Evolutionary conservation across 768 basidiomycete genomes (phyloP).

Genomic region (Russula virescens): DNA sequence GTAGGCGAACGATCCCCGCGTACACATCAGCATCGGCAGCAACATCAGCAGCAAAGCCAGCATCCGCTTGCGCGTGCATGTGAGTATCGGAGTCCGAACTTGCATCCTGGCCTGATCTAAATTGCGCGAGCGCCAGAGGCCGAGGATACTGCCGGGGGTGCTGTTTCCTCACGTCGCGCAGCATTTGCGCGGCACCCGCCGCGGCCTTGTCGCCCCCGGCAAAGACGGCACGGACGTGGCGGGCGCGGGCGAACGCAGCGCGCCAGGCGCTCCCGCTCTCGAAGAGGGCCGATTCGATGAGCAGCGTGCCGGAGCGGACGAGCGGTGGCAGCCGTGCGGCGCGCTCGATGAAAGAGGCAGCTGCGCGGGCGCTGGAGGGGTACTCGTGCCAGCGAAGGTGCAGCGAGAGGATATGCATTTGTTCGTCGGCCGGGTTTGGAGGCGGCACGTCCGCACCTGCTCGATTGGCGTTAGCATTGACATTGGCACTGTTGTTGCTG

Average conservation of each 20-base stretch:
- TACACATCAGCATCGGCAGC: not conserved
- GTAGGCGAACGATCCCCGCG: conserved; percentile 10
- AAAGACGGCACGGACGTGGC: conserved; percentile 6
- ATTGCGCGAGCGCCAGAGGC: not conserved
- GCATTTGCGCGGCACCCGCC: conserved; percentile 8
- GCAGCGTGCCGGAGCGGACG: conserved; percentile 2
- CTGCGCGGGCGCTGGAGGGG: conserved; percentile 7
- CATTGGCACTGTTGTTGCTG: not conserved
- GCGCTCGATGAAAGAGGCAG: conserved; percentile 10
- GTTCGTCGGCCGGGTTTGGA: conserved; percentile 15
- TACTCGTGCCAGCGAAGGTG: conserved; percentile 17
- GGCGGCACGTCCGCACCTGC: not conserved
- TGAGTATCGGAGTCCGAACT: not conserved
- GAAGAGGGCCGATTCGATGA: conserved; percentile 14
- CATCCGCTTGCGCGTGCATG: not conserved
- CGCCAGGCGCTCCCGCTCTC: conserved; percentile 5
- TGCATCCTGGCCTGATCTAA: not conserved
- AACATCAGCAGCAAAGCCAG: not conserved
- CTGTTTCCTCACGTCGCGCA: not conserved
- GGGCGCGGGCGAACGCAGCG: not conserved
- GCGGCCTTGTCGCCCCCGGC: conserved; percentile 6
- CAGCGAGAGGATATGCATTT: conserved; percentile 15
- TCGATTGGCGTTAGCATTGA: too few relatives aligned
- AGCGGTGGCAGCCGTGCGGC: conserved; percentile 16
- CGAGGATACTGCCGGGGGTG: not conserved